Conservation (phyloP, 2,329 filamentous ascomycete genomes). For the Hysterium pulicare region DNA sequence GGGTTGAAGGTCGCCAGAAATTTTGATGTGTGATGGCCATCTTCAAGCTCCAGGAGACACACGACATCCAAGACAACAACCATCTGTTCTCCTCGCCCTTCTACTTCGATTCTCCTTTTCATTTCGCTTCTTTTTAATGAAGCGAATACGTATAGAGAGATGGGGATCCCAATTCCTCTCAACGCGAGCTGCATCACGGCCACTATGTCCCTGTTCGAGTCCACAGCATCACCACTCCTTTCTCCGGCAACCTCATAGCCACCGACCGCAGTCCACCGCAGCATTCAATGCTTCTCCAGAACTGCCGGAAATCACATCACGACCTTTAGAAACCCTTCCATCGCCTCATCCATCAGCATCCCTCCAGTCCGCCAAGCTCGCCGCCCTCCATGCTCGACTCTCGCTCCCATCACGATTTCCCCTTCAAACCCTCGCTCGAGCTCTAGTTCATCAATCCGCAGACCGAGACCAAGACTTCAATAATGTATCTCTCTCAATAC, state of each 20-base stretch:
- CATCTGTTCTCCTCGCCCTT: conserved; percentile 5
- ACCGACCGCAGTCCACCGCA: conserved; percentile 26
- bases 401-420: conserved; percentile 78
- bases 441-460: conserved; percentile 81
- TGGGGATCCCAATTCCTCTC: conserved; percentile 60
- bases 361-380: conserved; percentile 76
- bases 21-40: conserved; percentile 35
- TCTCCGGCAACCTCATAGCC: conserved; percentile 20
- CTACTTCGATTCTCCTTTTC: conserved; percentile 8
- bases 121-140: conserved; percentile 44
- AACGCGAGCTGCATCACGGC: conserved; percentile 41
- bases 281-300: conserved; percentile 15
- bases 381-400: conserved; percentile 86
- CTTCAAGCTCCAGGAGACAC: conserved; percentile 24
- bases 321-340: conserved; percentile 50
- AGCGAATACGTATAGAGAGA: conserved; percentile 59
- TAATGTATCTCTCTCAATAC: conserved; percentile 76
- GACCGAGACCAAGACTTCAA: conserved; percentile 80
- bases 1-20: conserved; percentile 24
- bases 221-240: conserved; percentile 17
- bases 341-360: conserved; percentile 70
- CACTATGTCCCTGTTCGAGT: conserved; percentile 32
- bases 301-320: conserved; percentile 17
- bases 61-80: conserved; percentile 10
- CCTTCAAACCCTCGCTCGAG: conserved; percentile 77